Percentiles rank a stretch among this genome's conserved stretches.
phyloP scores from a whole-genome alignment of 2,329 filamentous ascomycete species.

The Neonectria hederae region DNA sequence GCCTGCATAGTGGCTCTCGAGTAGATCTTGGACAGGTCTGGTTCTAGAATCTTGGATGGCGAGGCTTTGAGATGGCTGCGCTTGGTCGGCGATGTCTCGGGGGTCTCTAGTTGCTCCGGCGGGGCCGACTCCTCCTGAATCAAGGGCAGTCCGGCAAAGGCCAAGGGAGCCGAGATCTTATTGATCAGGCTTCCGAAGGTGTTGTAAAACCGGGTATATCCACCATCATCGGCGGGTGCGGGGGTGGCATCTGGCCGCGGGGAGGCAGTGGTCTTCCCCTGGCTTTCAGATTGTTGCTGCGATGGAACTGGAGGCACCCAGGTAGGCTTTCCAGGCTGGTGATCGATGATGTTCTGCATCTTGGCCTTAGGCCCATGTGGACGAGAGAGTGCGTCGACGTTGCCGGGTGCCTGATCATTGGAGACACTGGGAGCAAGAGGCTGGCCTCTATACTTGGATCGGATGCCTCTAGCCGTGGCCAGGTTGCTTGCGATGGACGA shows the following conservation, averaged over 20 bases:
- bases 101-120: conserved; percentile 46
- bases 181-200: conserved; percentile 91
- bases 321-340: conserved; percentile 61
- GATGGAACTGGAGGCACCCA: conserved; percentile 58
- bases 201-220: conserved; percentile 90
- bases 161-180: conserved; percentile 86
- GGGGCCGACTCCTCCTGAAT: conserved; percentile 59
- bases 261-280: conserved; percentile 39
- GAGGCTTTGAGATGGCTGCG: conserved; percentile 49
- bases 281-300: conserved; percentile 37
- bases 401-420: conserved; percentile 77
- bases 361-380: conserved; percentile 60
- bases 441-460: conserved; percentile 69
- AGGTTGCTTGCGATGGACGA: conserved; percentile 91
- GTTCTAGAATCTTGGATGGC: conserved; percentile 49
- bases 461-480: conserved; percentile 85
- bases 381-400: conserved; percentile 67
- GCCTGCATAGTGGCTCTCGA: conserved; percentile 86
- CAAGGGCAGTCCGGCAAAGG: conserved; percentile 91
- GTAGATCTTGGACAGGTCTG: conserved; percentile 85
- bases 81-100: conserved; percentile 52
- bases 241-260: conserved; percentile 40
- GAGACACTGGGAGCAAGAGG: conserved; percentile 78
- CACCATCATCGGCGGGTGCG: conserved; percentile 68
- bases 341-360: conserved; percentile 66